A percentile compares a stretch with the other conserved stretches of the same genome.
Evolutionary conservation across 441 rosid genomes (phyloP).

Genomic region (Jatropha podagrica): DNA sequence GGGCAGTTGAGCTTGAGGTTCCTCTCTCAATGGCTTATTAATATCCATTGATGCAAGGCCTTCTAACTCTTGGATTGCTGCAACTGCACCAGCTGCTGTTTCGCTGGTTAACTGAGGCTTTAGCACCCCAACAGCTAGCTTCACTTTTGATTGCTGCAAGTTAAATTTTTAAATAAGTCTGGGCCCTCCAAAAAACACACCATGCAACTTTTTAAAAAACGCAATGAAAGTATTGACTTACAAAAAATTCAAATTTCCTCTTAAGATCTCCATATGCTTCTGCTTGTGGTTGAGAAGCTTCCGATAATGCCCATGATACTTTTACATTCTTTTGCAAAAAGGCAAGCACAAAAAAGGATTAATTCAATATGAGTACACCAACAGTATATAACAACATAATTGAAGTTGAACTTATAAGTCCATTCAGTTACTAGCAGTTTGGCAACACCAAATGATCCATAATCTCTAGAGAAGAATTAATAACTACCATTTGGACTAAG

Average conservation of each 20-base stretch:
- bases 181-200: not conserved
- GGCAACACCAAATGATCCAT: not conserved
- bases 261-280: constrained; percentile 49
- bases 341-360: constrained; percentile 4
- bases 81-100: constrained; percentile 36
- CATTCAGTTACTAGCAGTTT: not conserved
- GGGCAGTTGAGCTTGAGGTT: constrained; percentile 15
- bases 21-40: constrained; percentile 35
- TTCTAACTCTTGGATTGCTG: constrained; percentile 66
- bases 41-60: constrained; percentile 55
- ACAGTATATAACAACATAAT: not conserved
- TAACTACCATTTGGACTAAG: not conserved
- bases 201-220: not conserved
- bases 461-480: not conserved
- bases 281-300: constrained; percentile 19
- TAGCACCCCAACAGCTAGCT: constrained; percentile 48
- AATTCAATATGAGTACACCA: constrained; percentile 2
- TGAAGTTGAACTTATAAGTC: not conserved
- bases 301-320: constrained; percentile 18
- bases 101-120: constrained; percentile 50
- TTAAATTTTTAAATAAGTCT: constrained; percentile 11
- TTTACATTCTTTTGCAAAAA: constrained; percentile 31
- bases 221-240: constrained; percentile 36
- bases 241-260: constrained; percentile 63
- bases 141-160: constrained; percentile 71